Percentiles rank a stretch among this genome's conserved stretches.
phyloP scores from a whole-genome alignment of 257 asterid genomes.

The Perilla frutescens region DNA sequence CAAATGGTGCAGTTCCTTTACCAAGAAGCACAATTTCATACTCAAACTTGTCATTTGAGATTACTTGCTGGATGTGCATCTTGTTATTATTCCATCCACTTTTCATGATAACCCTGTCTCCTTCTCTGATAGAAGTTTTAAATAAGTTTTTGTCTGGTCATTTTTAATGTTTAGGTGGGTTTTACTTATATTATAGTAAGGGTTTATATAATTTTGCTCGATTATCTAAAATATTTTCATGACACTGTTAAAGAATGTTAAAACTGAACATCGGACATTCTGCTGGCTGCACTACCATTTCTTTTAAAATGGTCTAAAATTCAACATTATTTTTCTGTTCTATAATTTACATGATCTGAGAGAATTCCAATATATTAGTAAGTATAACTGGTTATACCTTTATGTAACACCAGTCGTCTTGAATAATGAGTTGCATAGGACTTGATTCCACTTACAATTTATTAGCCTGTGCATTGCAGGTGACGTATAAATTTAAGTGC shows the following conservation, averaged over 20 bases:
- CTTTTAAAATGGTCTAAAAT: background rate
- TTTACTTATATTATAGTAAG: conserved; percentile 2
- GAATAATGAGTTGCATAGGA: conserved; percentile 20
- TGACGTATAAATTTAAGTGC: conserved; percentile 60
- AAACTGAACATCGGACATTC: background rate
- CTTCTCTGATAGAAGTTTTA: background rate
- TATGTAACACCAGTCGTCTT: conserved; percentile 6
- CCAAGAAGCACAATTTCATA: background rate
- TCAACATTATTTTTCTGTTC: background rate
- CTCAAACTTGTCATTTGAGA: conserved; percentile 12
- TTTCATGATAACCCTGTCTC: background rate
- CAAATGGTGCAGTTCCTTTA: background rate
- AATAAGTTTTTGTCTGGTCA: background rate
- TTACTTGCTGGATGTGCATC: conserved; percentile 19
- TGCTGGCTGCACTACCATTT: conserved; percentile 12
- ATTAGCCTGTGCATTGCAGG: conserved; percentile 51
- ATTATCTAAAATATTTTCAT: background rate
- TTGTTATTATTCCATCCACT: conserved; percentile 8
- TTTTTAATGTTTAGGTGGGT: background rate
- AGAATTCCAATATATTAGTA: background rate
- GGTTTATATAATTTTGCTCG: background rate
- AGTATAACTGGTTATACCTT: background rate
- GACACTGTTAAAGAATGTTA: background rate
- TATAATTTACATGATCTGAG: conserved; percentile 10
- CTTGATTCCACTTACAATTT: conserved; percentile 20